Conservation (phyloP, 1,139 yeast genomes). For the Magnusiomyces magnusii region DNA sequence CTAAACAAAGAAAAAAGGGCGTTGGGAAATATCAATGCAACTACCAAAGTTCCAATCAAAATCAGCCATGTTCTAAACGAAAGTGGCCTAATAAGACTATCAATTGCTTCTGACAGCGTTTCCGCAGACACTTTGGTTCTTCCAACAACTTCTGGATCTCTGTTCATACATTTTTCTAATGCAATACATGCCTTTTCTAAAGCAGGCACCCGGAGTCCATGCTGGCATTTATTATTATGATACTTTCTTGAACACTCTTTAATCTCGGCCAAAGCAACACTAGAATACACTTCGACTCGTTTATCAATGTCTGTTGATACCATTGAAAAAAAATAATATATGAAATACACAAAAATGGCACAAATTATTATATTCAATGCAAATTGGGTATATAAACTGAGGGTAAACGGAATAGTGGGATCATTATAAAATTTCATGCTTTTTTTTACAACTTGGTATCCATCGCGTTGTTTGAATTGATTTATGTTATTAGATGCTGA, state of each 20-base stretch:
- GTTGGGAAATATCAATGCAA: conserved; percentile 10
- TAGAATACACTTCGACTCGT: conserved; percentile 56
- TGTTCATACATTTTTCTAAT: conserved; percentile 82
- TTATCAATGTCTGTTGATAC: conserved; percentile 63
- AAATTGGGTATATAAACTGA: conserved; percentile 67
- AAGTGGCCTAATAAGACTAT: conserved; percentile 67
- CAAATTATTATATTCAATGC: conserved; percentile 55
- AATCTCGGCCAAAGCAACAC: conserved; percentile 58
- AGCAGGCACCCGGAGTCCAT: conserved; percentile 53
- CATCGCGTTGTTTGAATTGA: too few species aligned
- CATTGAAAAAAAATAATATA: conserved; percentile 49
- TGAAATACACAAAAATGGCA: conserved; percentile 46
- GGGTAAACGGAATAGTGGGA: conserved; percentile 55
- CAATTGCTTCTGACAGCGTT: conserved; percentile 71
- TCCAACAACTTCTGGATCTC: conserved; percentile 76
- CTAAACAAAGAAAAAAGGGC: conserved; percentile 9
- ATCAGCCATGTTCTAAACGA: conserved; percentile 66
- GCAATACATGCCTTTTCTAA: conserved; percentile 60
- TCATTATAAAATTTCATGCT: conserved; percentile 23
- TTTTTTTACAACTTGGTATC: background rate
- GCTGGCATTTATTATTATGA: conserved; percentile 60
- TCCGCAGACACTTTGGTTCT: conserved; percentile 72
- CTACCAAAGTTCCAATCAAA: conserved; percentile 39
- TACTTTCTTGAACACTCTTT: conserved; percentile 64
- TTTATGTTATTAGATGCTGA: too few species aligned